These are phyloP conservation scores for Geosmithia flava DNA, from an alignment of 2,329 filamentous ascomycete species.

Conservation along the genomic window DNA sequence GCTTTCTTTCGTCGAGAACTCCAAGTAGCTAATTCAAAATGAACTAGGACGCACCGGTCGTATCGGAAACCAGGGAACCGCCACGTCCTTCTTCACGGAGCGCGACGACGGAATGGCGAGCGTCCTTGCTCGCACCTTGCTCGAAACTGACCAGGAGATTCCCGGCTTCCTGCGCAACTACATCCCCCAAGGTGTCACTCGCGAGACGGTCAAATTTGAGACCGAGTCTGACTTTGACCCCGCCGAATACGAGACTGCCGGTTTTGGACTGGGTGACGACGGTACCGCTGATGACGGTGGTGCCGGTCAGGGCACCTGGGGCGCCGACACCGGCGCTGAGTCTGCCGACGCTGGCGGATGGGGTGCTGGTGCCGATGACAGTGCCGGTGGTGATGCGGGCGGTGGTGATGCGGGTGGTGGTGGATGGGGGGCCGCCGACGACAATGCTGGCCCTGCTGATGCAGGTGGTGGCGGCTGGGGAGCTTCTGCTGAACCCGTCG, in stretches of 20 bases:
- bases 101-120: constrained; percentile 60
- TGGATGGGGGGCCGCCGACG: not conserved
- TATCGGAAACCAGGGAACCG: constrained; percentile 76
- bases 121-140: constrained; percentile 65
- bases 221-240: constrained; percentile 41
- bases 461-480: no score
- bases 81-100: constrained; percentile 81
- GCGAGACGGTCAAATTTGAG: constrained; percentile 38
- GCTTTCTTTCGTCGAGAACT: not conserved
- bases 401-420: not conserved
- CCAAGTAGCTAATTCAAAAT: not conserved
- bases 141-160: constrained; percentile 67
- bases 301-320: constrained; percentile 7
- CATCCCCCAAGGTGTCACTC: constrained; percentile 41
- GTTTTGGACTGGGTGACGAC: constrained; percentile 5
- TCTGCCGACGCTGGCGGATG: constrained; percentile 9
- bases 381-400: not conserved
- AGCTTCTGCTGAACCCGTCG: not conserved
- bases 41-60: constrained; percentile 75
- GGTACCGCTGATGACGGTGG: constrained; percentile 8
- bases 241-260: constrained; percentile 13
- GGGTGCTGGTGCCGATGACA: constrained; percentile 1
- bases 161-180: constrained; percentile 69
- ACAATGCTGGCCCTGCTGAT: not conserved
- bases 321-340: constrained; percentile 7